A percentile compares a stretch with the other conserved stretches of the same genome.
phyloP scores from a whole-genome alignment of 495 filamentous ascomycete species.

The Diplogelasinospora grovesii region DNA sequence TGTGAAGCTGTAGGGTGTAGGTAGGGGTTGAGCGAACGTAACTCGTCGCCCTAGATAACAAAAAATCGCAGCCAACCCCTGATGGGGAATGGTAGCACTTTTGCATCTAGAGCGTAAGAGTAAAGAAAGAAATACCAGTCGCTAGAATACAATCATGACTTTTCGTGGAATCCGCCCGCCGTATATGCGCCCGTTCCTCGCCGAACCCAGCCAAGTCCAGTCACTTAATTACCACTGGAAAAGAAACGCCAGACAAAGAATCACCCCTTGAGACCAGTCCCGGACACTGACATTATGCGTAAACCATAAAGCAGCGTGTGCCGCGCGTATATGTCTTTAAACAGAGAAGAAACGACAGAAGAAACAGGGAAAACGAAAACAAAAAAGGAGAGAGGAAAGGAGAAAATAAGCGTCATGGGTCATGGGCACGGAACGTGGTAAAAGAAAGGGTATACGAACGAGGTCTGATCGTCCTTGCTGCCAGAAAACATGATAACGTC shows the following conservation, averaged over 20 bases:
- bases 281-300: background rate
- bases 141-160: constrained; percentile 10
- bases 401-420: constrained; percentile 8
- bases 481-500: constrained; percentile 98
- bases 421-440: constrained; percentile 12
- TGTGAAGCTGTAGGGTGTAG: no score
- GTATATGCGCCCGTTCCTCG: constrained; percentile 1
- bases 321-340: no score
- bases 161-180: no score
- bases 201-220: no score
- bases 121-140: constrained; percentile 14
- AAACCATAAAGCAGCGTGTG: background rate
- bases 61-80: constrained; percentile 37
- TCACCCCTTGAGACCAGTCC: no score
- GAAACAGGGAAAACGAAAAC: background rate
- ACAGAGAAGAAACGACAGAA: background rate
- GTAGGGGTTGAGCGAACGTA: constrained; percentile 38
- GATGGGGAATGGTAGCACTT: constrained; percentile 19
- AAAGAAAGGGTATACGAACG: constrained; percentile 55
- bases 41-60: constrained; percentile 49
- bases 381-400: constrained; percentile 4
- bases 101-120: constrained; percentile 34
- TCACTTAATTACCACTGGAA: no score
- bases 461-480: constrained; percentile 93
- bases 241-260: background rate